Conservation (phyloP, 495 filamentous ascomycete species). For the Aspergillus carlsbadensis region DNA sequence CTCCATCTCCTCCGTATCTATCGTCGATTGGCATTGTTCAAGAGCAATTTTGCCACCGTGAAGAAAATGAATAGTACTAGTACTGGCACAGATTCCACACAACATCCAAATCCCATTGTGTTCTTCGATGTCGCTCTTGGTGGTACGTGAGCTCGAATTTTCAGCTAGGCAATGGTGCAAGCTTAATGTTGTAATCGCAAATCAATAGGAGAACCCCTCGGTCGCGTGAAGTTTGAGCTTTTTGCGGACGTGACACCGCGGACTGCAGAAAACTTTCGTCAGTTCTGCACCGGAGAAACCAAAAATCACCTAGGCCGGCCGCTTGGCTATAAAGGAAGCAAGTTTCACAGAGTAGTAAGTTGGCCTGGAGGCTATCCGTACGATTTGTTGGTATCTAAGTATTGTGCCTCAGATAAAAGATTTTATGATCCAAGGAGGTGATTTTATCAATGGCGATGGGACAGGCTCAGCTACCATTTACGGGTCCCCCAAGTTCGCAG, state of each 20-base stretch:
- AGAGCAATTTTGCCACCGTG: neutral
- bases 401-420: conserved; percentile 72
- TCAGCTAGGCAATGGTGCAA: neutral
- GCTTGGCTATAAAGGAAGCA: conserved; percentile 90
- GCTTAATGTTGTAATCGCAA: neutral
- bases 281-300: conserved; percentile 93
- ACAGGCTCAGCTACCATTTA: conserved; percentile 88
- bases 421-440: conserved; percentile 97
- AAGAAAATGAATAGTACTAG: conserved; percentile 5
- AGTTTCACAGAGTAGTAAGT: conserved; percentile 92
- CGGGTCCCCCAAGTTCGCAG: conserved; percentile 76
- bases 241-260: conserved; percentile 80
- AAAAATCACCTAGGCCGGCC: conserved; percentile 79
- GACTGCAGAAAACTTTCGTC: conserved; percentile 95
- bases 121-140: conserved; percentile 94
- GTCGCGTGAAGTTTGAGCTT: conserved; percentile 91
- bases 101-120: conserved; percentile 59
- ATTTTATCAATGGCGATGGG: conserved; percentile 93
- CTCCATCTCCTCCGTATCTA: neutral
- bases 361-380: neutral
- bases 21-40: neutral
- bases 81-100: neutral
- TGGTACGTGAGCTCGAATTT: conserved; percentile 53
- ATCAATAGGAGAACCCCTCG: conserved; percentile 76
- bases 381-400: neutral